Conservation (phyloP, 257 asterid species). For the Misopates orontium region DNA sequence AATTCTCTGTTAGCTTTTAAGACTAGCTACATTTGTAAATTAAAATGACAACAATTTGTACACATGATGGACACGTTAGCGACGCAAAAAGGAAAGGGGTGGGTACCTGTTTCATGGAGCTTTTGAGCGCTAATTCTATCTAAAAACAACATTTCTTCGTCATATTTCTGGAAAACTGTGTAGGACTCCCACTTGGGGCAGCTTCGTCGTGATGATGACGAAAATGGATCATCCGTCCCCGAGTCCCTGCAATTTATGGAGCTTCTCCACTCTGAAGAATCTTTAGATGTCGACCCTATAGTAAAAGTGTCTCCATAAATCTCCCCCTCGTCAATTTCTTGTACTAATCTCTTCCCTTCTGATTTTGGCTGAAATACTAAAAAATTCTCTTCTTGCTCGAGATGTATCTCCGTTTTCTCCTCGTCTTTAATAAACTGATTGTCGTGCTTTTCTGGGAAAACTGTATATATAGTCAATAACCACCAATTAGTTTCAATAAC, state of each 20-base stretch:
- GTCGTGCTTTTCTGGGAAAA: constrained; percentile 27
- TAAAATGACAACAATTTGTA: no score
- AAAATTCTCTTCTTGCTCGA: constrained; percentile 44
- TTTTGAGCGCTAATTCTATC: constrained; percentile 76
- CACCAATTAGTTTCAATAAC: not conserved
- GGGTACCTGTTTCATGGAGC: constrained; percentile 81
- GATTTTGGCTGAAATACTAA: constrained; percentile 50
- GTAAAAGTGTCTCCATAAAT: constrained; percentile 72
- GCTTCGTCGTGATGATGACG: constrained; percentile 84
- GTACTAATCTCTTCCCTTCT: constrained; percentile 53
- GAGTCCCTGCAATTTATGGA: constrained; percentile 61
- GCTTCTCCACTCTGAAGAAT: constrained; percentile 90
- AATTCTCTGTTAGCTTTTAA: not conserved
- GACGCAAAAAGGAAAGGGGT: no score
- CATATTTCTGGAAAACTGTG: constrained; percentile 83
- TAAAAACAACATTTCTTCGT: constrained; percentile 87
- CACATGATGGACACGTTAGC: no score
- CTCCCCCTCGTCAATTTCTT: constrained; percentile 46
- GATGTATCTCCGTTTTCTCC: constrained; percentile 33
- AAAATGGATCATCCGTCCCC: constrained; percentile 78
- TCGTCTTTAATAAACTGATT: constrained; percentile 20
- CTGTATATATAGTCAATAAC: not conserved
- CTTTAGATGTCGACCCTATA: constrained; percentile 82
- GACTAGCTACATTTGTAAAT: not conserved
- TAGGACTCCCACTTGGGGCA: constrained; percentile 98